Conservation (phyloP, 495 filamentous ascomycete species). For the Penicillium herquei region DNA sequence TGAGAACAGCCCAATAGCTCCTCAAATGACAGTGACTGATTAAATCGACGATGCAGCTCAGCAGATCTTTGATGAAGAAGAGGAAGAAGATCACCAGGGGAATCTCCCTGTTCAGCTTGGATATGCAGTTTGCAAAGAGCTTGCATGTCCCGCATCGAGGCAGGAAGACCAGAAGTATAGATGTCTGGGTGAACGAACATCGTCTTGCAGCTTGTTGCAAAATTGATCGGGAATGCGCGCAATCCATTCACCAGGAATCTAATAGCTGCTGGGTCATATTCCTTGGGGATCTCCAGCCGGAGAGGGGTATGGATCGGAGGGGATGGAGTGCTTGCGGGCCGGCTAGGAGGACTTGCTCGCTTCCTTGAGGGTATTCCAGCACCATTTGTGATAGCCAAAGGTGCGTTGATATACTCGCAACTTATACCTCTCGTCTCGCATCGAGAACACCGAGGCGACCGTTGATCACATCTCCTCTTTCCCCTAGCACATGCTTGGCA, state of each 20-base stretch:
- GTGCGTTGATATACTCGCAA: conserved; percentile 38
- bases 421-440: conserved; percentile 32
- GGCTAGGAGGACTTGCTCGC: not conserved
- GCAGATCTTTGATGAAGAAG: conserved; percentile 23
- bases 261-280: conserved; percentile 19
- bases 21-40: conserved; percentile 25
- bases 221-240: conserved; percentile 16
- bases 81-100: conserved; percentile 16
- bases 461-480: conserved; percentile 47
- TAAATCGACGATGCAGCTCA: conserved; percentile 14
- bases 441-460: conserved; percentile 36
- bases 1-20: conserved; percentile 38
- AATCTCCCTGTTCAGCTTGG: not conserved
- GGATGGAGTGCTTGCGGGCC: not conserved
- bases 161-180: conserved; percentile 26
- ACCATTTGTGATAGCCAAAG: conserved; percentile 13
- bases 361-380: not conserved
- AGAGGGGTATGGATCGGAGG: conserved; percentile 9
- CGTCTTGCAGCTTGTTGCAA: conserved; percentile 21
- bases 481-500: conserved; percentile 42
- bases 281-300: conserved; percentile 30
- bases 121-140: conserved; percentile 25
- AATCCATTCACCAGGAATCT: conserved; percentile 22
- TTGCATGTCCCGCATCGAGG: conserved; percentile 25
- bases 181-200: conserved; percentile 40